Base-by-base conservation (phyloP, 371 early-diverging fungal species). In the Mortierella sp. region DNA sequence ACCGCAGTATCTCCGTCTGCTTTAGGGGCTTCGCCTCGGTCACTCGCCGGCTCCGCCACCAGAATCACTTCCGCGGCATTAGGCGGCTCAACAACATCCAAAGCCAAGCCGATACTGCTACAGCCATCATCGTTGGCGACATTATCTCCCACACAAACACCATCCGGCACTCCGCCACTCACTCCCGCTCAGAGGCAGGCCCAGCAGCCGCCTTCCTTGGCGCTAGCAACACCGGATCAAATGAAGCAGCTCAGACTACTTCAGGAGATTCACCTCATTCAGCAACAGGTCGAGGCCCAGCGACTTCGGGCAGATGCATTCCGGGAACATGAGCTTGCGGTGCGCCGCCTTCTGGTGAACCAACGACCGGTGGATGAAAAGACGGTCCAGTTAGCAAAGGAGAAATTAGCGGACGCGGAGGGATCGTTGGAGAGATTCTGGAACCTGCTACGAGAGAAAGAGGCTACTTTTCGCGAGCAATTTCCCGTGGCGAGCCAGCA, bases 181-280 rank as follows among this genome's bases (percentile, higher is more conserved):
- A 38, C 68, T 24, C 38, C 41, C 68, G 8, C 8, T 11, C 68
- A 68, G 68, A 68, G 24, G 24, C 68, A 68, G 21, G 2, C 68
- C 24, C 68, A 68, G 68, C 68, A 68, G 24, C 10, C 41, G 10
- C 10, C 68, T 18, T 68, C 68, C 24, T 24, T 68, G 65, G 75
- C 79, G 55, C 48, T 81, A 55, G 77, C 78, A 5, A 84, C 81
- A 21, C 21, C 76, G 51, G 85, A 81, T 32, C 89, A 86, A 72
- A 80, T 71, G 63, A 75, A 81, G 24, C 76, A 82, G 46, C 72
- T 79, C 49, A 76, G 76, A 21, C 14, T 83, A 6, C 54, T 83
- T 0, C 76, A 79, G 21, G 83, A 83, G 32, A 79, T 79, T 49
- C 83, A 79, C 63, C 76, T 79, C 7, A 60, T 79, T 32, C 83